A percentile compares a stretch with the other conserved stretches of the same genome.
These are phyloP conservation scores for Xerocomus amazonicus DNA, from an alignment of 1,284 basidiomycete species.

Conservation along the genomic window DNA sequence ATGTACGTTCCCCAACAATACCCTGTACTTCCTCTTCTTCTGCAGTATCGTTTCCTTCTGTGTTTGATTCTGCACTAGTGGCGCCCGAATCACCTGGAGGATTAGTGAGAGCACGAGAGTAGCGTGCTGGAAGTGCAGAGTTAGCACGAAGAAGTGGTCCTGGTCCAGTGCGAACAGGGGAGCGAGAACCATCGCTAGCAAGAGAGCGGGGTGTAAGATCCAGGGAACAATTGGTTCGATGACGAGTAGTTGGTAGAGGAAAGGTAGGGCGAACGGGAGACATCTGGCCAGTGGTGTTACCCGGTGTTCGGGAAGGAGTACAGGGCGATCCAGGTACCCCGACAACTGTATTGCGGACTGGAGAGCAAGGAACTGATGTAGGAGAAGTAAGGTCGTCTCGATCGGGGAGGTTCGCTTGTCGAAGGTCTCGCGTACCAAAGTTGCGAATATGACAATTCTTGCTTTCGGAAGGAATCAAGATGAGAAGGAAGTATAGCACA, in stretches of 20 bases:
- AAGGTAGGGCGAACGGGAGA: constrained; percentile 26
- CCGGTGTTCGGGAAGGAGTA: constrained; percentile 11
- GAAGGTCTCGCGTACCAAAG: constrained; percentile 70
- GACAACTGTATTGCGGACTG: constrained; percentile 20
- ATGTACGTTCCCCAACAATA: constrained; percentile 20
- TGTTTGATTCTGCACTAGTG: constrained; percentile 4
- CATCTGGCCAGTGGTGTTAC: constrained; percentile 14
- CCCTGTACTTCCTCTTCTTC: constrained; percentile 29
- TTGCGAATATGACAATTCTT: constrained; percentile 71
- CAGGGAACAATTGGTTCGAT: constrained; percentile 22
- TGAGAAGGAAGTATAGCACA: not conserved
- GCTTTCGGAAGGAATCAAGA: constrained; percentile 37
- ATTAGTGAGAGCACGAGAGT: constrained; percentile 25
- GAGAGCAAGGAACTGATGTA: constrained; percentile 21
- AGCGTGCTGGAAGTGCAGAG: constrained; percentile 31
- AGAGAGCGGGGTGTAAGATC: constrained; percentile 24
- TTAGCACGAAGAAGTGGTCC: constrained; percentile 27
- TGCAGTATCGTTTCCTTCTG: constrained; percentile 24
- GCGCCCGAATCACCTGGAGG: constrained; percentile 11
- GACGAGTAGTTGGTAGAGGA: constrained; percentile 18
- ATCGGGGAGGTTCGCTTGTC: constrained; percentile 68
- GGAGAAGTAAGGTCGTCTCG: constrained; percentile 33
- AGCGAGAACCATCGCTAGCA: constrained; percentile 24
- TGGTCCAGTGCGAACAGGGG: constrained; percentile 33
- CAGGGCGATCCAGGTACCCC: constrained; percentile 16